A percentile compares a stretch with the other conserved stretches of the same genome.
Evolutionary conservation across 2,329 filamentous ascomycete species (phyloP).

Genomic region (Aureobasidium melanogenum): DNA sequence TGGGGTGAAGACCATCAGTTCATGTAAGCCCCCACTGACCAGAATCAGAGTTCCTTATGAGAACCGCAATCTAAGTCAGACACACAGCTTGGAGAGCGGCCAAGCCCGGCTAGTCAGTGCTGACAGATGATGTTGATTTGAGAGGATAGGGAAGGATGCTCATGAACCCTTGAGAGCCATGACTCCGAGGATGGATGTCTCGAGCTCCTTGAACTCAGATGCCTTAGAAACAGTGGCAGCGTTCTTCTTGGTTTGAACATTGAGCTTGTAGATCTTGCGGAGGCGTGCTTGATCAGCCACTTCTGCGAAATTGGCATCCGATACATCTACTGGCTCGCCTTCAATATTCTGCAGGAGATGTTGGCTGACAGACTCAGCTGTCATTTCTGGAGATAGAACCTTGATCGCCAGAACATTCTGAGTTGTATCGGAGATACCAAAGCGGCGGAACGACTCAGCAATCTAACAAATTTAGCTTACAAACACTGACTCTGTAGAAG

Average conservation of each 20-base stretch:
- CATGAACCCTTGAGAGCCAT: slow-evolving; percentile 66
- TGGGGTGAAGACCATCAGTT: too few species aligned
- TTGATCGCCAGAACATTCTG: slow-evolving; percentile 73
- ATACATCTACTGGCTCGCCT: slow-evolving; percentile 51
- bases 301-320: slow-evolving; percentile 52
- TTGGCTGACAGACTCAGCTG: slow-evolving; percentile 40
- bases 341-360: slow-evolving; percentile 57
- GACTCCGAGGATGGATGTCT: slow-evolving; percentile 60
- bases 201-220: slow-evolving; percentile 42
- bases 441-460: slow-evolving; percentile 79
- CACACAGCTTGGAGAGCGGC: too few species aligned
- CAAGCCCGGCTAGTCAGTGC: too few species aligned
- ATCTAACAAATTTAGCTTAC: slow-evolving; percentile 52
- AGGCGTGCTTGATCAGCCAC: slow-evolving; percentile 61
- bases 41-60: too few species aligned
- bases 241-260: slow-evolving; percentile 38
- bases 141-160: slow-evolving; percentile 7
- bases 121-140: not conserved
- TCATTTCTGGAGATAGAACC: slow-evolving; percentile 44
- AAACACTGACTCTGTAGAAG: not conserved
- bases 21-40: too few species aligned
- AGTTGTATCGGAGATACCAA: slow-evolving; percentile 67
- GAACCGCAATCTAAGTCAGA: too few species aligned
- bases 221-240: slow-evolving; percentile 23
- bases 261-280: slow-evolving; percentile 80